phyloP scores from a whole-genome alignment of 2,329 filamentous ascomycete genomes.

The Paecilomyces fulvus region DNA sequence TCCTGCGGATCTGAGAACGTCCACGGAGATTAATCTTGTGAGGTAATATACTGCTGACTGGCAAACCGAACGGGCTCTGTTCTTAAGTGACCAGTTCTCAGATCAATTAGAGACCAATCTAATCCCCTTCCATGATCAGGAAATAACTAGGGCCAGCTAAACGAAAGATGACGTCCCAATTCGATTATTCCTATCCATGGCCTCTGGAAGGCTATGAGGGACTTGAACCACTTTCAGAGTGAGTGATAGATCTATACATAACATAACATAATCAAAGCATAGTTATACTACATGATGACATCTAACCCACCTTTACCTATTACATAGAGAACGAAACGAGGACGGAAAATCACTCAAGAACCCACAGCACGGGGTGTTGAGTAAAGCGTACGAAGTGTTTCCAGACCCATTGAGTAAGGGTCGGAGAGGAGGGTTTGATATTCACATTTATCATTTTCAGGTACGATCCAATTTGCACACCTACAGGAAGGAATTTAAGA shows the following conservation, averaged over 20 bases:
- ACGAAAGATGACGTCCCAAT: constrained; percentile 29
- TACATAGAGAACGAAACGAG: constrained; percentile 46
- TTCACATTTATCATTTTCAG: constrained; percentile 77
- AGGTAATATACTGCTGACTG: not conserved
- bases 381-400: constrained; percentile 64
- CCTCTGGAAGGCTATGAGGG: constrained; percentile 46
- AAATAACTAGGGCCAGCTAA: not conserved
- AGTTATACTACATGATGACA: not conserved
- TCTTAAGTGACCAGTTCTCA: too few species aligned
- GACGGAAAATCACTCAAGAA: constrained; percentile 76
- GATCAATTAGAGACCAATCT: too few species aligned
- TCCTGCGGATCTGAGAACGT: too few species aligned
- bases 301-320: not conserved
- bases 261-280: not conserved
- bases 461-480: constrained; percentile 11
- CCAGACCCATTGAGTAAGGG: constrained; percentile 58
- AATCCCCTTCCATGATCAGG: too few species aligned
- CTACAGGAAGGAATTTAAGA: not conserved
- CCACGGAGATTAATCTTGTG: too few species aligned
- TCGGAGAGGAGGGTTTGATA: constrained; percentile 65
- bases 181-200: constrained; percentile 45
- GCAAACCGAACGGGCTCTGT: too few species aligned
- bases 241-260: constrained; percentile 12
- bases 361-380: constrained; percentile 50
- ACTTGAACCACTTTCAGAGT: constrained; percentile 39